phyloP scores from a whole-genome alignment of 2,329 filamentous ascomycete species.

The Talaromyces albobiverticillius region DNA sequence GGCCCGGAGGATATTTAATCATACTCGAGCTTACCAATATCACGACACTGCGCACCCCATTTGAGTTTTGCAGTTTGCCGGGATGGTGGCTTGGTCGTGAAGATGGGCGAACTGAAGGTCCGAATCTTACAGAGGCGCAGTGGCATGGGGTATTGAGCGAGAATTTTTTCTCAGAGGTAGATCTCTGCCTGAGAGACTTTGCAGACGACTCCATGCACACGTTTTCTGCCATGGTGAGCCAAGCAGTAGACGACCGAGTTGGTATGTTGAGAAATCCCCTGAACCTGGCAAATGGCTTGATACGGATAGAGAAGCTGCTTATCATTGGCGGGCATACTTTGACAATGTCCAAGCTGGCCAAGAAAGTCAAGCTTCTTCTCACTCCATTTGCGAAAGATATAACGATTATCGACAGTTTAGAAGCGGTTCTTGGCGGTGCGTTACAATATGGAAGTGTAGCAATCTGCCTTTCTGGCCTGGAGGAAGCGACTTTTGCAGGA shows the following conservation, averaged over 20 bases:
- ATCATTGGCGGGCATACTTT: slow-evolving; percentile 2
- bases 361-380: neutral
- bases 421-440: neutral
- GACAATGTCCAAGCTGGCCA: neutral
- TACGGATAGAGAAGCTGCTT: neutral
- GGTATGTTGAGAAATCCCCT: slow-evolving; percentile 3
- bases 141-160: slow-evolving; percentile 16
- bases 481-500: neutral
- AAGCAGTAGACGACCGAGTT: slow-evolving; percentile 11
- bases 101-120: neutral
- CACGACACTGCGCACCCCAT: neutral
- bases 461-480: slow-evolving; percentile 7
- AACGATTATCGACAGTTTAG: neutral
- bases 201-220: slow-evolving; percentile 3
- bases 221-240: slow-evolving; percentile 6
- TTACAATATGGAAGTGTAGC: neutral
- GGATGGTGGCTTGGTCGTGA: slow-evolving; percentile 28
- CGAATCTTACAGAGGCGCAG: neutral
- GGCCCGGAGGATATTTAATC: slow-evolving; percentile 46
- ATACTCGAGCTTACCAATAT: slow-evolving; percentile 39
- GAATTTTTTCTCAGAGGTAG: slow-evolving; percentile 8
- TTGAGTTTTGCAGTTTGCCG: neutral
- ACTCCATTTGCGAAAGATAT: neutral
- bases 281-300: neutral
- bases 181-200: slow-evolving; percentile 4